A percentile compares a stretch with the other conserved stretches of the same genome.
Evolutionary conservation across 495 filamentous ascomycete genomes (phyloP).

Genomic region (Penicillium riverlandense): DNA sequence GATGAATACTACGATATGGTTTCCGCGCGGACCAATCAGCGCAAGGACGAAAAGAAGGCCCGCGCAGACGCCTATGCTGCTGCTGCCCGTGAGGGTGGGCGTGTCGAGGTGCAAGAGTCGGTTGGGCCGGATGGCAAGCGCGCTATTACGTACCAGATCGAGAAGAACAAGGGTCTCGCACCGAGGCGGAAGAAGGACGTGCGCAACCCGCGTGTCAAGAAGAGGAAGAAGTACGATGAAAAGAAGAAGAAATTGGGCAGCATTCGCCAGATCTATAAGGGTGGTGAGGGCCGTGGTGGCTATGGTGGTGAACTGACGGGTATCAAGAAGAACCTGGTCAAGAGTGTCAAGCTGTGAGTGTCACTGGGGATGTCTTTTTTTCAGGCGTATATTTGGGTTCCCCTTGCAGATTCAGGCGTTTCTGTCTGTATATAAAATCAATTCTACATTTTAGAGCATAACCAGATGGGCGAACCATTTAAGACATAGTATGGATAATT

Average conservation of each 20-base stretch:
- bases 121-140: constrained; percentile 74
- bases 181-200: constrained; percentile 86
- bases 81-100: constrained; percentile 48
- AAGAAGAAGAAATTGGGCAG: constrained; percentile 92
- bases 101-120: constrained; percentile 49
- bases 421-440: constrained; percentile 17
- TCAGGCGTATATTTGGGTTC: constrained; percentile 25
- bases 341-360: constrained; percentile 76
- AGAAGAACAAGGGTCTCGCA: constrained; percentile 94
- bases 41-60: constrained; percentile 70
- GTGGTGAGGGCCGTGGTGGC: constrained; percentile 77
- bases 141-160: constrained; percentile 81
- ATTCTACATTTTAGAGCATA: not conserved
- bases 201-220: constrained; percentile 95
- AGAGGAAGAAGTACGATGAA: constrained; percentile 85
- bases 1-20: constrained; percentile 89
- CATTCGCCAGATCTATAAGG: constrained; percentile 76
- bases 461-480: too few relatives aligned
- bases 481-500: too few relatives aligned
- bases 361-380: constrained; percentile 3
- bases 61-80: constrained; percentile 43
- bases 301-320: constrained; percentile 92
- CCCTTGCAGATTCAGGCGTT: constrained; percentile 20
- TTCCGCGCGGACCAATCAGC: constrained; percentile 54
- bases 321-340: constrained; percentile 89